phyloP scores from a whole-genome alignment of 345 rosid genomes.

The Euphorbia tirucalli region DNA sequence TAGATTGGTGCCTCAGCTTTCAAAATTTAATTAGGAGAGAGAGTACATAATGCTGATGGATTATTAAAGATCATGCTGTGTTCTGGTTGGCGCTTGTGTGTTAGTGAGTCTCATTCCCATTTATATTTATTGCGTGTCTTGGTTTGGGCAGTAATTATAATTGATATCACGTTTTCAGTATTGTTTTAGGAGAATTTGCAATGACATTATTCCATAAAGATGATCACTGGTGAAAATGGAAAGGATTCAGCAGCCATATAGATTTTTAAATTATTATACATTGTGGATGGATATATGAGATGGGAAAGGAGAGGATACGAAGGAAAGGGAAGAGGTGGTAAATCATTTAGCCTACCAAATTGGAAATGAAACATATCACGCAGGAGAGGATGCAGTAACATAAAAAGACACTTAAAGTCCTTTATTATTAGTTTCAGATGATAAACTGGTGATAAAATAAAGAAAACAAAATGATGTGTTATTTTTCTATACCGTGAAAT shows the following conservation, averaged over 20 bases:
- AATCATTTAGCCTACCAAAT: neutral
- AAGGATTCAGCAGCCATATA: neutral
- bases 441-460: too few species aligned
- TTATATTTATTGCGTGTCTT: neutral
- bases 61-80: neutral
- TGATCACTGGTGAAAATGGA: neutral
- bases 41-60: too few species aligned
- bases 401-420: too few species aligned
- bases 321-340: neutral
- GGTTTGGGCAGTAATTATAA: neutral
- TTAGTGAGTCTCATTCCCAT: neutral
- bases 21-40: too few species aligned
- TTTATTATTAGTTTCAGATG: too few species aligned
- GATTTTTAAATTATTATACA: neutral
- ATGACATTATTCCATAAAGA: neutral
- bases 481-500: too few species aligned
- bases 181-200: neutral
- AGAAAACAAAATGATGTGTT: too few species aligned
- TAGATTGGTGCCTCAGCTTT: too few species aligned
- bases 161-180: neutral
- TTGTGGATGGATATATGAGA: neutral
- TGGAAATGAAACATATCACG: neutral
- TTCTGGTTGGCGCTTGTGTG: neutral
- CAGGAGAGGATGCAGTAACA: neutral
- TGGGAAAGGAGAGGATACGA: neutral